Conservation (phyloP, 306 rosid genomes). For the Cucumis melo region DNA sequence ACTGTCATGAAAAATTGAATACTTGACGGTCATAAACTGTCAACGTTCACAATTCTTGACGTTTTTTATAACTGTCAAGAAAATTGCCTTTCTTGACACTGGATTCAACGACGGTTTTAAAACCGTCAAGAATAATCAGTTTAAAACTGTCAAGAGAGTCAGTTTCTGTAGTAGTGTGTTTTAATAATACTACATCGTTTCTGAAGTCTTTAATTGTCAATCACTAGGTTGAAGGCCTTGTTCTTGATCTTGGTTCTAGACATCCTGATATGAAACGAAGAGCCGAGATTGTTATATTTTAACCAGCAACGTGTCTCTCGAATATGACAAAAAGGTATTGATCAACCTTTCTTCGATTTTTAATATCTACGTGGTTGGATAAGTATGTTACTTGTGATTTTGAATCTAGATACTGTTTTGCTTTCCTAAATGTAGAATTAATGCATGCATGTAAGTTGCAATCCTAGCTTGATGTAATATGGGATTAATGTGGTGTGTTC, state of each 20-base stretch:
- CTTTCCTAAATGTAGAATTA: not conserved
- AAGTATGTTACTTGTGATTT: not conserved
- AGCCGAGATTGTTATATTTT: slow-evolving; percentile 79
- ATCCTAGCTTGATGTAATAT: not conserved
- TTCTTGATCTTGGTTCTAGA: slow-evolving; percentile 97
- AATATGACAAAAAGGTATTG: slow-evolving; percentile 84
- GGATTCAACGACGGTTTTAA: too few species aligned
- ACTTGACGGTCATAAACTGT: too few species aligned
- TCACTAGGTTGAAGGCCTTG: slow-evolving; percentile 89
- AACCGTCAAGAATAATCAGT: too few species aligned
- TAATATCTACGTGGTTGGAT: not conserved
- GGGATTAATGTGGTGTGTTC: not conserved
- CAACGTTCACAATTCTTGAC: too few species aligned
- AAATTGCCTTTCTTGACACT: too few species aligned
- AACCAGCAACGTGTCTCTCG: slow-evolving; percentile 85
- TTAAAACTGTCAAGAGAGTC: too few species aligned
- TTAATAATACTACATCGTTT: not conserved
- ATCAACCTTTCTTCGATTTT: not conserved
- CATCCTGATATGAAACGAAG: slow-evolving; percentile 98
- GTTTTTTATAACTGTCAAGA: too few species aligned
- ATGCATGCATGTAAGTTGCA: not conserved
- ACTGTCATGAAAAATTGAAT: too few species aligned
- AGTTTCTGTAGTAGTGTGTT: too few species aligned
- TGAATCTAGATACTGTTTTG: not conserved
- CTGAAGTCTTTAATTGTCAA: not conserved